Percentiles rank a stretch among this genome's conserved stretches.
phyloP scores from a whole-genome alignment of 2,329 filamentous ascomycete species.

The Trichoderma endophyticum region DNA sequence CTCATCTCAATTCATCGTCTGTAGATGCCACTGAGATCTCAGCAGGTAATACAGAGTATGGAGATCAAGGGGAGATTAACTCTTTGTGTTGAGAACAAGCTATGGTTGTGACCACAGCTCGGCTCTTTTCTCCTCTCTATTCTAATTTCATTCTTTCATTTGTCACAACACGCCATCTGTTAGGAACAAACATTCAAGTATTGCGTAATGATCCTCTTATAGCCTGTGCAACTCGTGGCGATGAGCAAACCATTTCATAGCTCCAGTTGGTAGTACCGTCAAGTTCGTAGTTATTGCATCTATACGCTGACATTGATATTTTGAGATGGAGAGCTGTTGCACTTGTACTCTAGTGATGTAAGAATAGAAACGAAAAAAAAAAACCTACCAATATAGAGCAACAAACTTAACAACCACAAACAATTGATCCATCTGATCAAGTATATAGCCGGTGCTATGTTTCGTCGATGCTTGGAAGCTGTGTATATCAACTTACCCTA shows the following conservation, averaged over 20 bases:
- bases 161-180: not conserved
- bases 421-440: not conserved
- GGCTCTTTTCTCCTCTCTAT: not conserved
- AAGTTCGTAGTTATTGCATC: not conserved
- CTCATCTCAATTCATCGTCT: not conserved
- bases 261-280: not conserved
- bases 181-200: not conserved
- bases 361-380: not conserved
- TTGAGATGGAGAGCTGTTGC: not conserved
- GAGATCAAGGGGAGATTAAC: not conserved
- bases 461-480: not conserved
- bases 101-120: not conserved
- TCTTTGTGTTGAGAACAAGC: not conserved
- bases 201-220: not conserved
- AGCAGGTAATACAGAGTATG: not conserved
- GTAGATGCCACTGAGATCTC: not conserved
- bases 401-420: rapidly evolving
- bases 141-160: not conserved
- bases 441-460: not conserved
- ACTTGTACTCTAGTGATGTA: not conserved
- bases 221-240: no score
- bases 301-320: no score
- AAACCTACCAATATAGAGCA: rapidly evolving
- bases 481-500: not conserved
- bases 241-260: not conserved